Evolutionary conservation across 495 filamentous ascomycete genomes (phyloP).

Genomic region (Echria macrotheca): DNA sequence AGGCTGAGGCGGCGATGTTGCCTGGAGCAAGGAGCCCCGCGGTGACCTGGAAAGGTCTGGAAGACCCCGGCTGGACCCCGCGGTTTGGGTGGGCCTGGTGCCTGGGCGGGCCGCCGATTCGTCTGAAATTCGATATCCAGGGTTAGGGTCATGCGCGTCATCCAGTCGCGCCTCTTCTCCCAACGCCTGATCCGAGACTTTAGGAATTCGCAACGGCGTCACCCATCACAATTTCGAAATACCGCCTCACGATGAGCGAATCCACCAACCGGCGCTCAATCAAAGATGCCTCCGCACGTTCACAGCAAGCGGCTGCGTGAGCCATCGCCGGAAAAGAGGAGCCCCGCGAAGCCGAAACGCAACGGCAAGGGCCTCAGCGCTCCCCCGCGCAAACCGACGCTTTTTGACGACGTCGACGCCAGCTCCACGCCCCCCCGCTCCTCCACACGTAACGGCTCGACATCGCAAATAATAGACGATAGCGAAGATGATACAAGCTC

Average conservation of each 20-base stretch:
- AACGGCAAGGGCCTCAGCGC: conserved; percentile 16
- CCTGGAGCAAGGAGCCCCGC: conserved; percentile 6
- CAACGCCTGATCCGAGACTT: too few relatives aligned
- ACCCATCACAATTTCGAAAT: too few relatives aligned
- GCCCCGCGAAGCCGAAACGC: conserved; percentile 4
- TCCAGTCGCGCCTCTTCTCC: neutral
- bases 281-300: conserved; percentile 41
- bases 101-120: too few relatives aligned
- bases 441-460: conserved; percentile 44
- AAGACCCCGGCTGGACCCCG: conserved; percentile 1
- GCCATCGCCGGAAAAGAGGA: conserved; percentile 17
- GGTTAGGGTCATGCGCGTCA: conserved; percentile 9
- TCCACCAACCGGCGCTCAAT: too few relatives aligned
- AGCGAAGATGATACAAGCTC: conserved; percentile 51
- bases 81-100: conserved; percentile 8
- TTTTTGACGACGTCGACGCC: conserved; percentile 66
- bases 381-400: conserved; percentile 46
- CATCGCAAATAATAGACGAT: conserved; percentile 44
- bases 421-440: conserved; percentile 41
- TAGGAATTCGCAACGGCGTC: too few relatives aligned
- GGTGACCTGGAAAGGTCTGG: conserved; percentile 17
- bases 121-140: neutral
- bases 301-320: conserved; percentile 43
- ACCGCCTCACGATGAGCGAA: too few relatives aligned
- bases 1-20: neutral